phyloP scores from a whole-genome alignment of 1,284 basidiomycete genomes.

The Puccinia brachypodii region DNA sequence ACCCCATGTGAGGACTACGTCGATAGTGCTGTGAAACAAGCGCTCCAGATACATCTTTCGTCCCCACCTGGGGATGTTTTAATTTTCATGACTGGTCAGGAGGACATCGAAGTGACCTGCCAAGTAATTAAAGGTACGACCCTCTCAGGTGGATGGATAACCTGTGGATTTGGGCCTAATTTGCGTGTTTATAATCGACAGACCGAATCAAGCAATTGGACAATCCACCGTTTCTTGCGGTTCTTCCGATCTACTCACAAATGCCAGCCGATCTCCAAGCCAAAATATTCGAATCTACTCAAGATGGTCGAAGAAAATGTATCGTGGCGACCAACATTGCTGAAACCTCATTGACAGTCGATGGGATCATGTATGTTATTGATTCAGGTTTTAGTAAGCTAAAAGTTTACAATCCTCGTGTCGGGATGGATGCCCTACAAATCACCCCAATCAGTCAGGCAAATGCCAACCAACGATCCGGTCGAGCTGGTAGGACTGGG shows the following conservation, averaged over 20 bases:
- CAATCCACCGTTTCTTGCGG: conserved; percentile 78
- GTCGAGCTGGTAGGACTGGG: conserved; percentile 93
- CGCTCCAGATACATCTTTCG: conserved; percentile 91
- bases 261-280: conserved; percentile 99
- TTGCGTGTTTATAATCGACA: conserved; percentile 55
- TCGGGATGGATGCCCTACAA: conserved; percentile 98
- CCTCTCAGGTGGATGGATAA: neutral
- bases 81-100: conserved; percentile 99
- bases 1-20: conserved; percentile 99
- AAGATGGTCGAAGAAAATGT: conserved; percentile 92
- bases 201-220: conserved; percentile 89
- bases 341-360: conserved; percentile 94
- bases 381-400: conserved; percentile 96
- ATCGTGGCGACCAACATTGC: conserved; percentile 99
- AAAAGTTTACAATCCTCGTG: conserved; percentile 98
- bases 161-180: neutral
- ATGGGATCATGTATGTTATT: conserved; percentile 95
- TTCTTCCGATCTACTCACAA: conserved; percentile 97
- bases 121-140: conserved; percentile 76
- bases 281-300: conserved; percentile 91
- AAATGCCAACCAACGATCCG: conserved; percentile 91
- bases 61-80: conserved; percentile 92
- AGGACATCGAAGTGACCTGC: conserved; percentile 96
- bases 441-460: conserved; percentile 98
- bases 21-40: conserved; percentile 94